Conservation (phyloP, 805 yeast species). For the Wickerhamiella domercqiae region DNA sequence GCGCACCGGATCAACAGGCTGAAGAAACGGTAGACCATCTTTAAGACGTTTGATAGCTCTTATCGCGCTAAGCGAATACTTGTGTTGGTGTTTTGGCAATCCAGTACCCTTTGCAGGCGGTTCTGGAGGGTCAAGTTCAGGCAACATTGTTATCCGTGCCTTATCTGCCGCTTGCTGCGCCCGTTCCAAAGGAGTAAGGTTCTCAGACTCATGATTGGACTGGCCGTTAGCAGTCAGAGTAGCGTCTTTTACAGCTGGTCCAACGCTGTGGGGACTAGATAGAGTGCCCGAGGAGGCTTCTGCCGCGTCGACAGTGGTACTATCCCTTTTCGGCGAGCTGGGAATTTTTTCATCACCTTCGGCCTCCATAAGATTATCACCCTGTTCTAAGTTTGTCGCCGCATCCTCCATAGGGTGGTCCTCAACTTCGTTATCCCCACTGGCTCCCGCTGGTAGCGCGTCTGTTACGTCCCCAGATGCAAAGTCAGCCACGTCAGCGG, state of each 20-base stretch:
- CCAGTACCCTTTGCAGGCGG: conserved; percentile 15
- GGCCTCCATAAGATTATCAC: no score
- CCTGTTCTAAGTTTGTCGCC: no score
- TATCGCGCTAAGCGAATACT: conserved; percentile 60
- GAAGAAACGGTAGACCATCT: conserved; percentile 80
- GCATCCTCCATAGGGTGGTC: not conserved
- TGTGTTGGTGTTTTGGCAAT: conserved; percentile 53
- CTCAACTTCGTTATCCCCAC: not conserved
- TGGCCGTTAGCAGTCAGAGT: conserved; percentile 3
- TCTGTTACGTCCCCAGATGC: not conserved
- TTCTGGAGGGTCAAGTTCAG: conserved; percentile 17
- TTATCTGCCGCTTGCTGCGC: conserved; percentile 17
- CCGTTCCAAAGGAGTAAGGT: conserved; percentile 14
- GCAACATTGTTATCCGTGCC: conserved; percentile 13
- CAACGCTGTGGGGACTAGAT: conserved; percentile 31
- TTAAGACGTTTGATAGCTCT: conserved; percentile 80
- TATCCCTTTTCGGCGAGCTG: no score
- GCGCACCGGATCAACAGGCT: conserved; percentile 80
- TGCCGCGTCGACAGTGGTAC: no score
- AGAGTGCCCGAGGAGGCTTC: no score
- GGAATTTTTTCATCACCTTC: no score
- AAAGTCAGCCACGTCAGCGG: not conserved
- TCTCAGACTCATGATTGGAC: conserved; percentile 9
- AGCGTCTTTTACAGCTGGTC: conserved; percentile 10
- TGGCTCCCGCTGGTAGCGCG: conserved; percentile 1